Base-by-base conservation (phyloP, 2,329 filamentous ascomycete genomes). In the Fusarium drepaniforme region DNA sequence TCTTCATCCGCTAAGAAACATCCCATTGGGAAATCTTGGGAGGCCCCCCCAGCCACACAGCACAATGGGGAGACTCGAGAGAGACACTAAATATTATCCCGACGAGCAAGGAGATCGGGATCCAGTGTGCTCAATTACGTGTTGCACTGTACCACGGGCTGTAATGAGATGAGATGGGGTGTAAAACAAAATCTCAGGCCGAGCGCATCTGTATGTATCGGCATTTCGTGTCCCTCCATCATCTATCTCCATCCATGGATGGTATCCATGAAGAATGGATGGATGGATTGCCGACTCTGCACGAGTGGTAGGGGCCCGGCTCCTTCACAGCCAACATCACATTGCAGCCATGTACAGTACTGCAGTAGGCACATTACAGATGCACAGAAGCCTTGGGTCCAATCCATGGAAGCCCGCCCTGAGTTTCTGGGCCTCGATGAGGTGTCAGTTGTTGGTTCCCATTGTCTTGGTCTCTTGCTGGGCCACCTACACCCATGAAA, bases 1-100 rank as follows among this genome's bases (percentile, higher is more conserved):
- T 71, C 69, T 71, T 70, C 59, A 72, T 66, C 61, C 67, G 60
- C 71, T 66, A 67, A 71, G 75, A 64, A 64, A 57, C 51, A 58
- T 58, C 51, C 49, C 51, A 56, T 57, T 40, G 56, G 66, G 58
- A 73, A 53, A 28, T 30, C 28, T 53, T 30, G 46, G 49, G 28
- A 33, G 49, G 21, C 21, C 42, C 16, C 46, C 49, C 28, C 18
- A 33, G 49, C 49, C 49, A 62, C 65, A 63, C 51, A 38, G 18
- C 49, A 70, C 37, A 25, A 35, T 49, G 38, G 51, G 59, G 25
- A 21, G 44, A 68, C 71, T 71, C 35, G 59, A 51, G 67, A 62
- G 59, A 71, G 67, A 74, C 64, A 72, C 56, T 64, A 49, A 64
- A 74, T 53, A 33, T 53, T 68, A 58, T 63, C 64, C 64, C 64